These are phyloP conservation scores for Mycena belliarum DNA, from an alignment of 768 basidiomycete species.

Conservation along the genomic window DNA sequence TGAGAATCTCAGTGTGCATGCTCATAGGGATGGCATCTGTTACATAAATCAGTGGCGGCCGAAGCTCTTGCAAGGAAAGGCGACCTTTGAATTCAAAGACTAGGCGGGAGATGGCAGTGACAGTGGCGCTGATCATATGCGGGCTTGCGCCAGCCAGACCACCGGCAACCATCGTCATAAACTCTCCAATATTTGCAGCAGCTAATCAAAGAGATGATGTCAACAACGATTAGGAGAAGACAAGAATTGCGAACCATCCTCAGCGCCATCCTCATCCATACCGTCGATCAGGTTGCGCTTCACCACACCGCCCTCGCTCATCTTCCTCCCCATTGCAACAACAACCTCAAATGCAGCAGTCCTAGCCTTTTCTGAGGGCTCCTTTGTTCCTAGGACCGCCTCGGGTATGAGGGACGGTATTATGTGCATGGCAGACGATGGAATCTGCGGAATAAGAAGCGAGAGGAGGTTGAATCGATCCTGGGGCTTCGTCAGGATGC, in stretches of 20 bases:
- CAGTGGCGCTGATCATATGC: constrained; percentile 97
- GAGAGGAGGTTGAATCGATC: constrained; percentile 83
- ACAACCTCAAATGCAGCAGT: constrained; percentile 88
- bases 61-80: background rate
- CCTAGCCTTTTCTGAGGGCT: constrained; percentile 91
- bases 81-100: constrained; percentile 95
- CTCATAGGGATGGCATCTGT: constrained; percentile 60
- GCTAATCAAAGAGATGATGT: constrained; percentile 34
- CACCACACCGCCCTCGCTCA: constrained; percentile 84
- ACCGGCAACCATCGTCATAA: constrained; percentile 94
- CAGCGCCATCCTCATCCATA: constrained; percentile 71
- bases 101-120: constrained; percentile 90
- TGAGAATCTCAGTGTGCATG: constrained; percentile 83
- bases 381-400: constrained; percentile 93
- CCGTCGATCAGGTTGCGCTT: constrained; percentile 75
- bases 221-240: constrained; percentile 1
- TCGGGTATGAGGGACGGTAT: constrained; percentile 91
- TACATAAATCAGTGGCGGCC: background rate
- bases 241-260: constrained; percentile 41
- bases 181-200: constrained; percentile 82
- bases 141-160: constrained; percentile 91
- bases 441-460: constrained; percentile 66
- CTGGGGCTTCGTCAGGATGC: constrained; percentile 35
- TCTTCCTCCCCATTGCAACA: constrained; percentile 90
- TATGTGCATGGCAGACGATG: constrained; percentile 72